phyloP scores from a whole-genome alignment of 768 basidiomycete genomes.

The Hemileccinum rubropunctum region DNA sequence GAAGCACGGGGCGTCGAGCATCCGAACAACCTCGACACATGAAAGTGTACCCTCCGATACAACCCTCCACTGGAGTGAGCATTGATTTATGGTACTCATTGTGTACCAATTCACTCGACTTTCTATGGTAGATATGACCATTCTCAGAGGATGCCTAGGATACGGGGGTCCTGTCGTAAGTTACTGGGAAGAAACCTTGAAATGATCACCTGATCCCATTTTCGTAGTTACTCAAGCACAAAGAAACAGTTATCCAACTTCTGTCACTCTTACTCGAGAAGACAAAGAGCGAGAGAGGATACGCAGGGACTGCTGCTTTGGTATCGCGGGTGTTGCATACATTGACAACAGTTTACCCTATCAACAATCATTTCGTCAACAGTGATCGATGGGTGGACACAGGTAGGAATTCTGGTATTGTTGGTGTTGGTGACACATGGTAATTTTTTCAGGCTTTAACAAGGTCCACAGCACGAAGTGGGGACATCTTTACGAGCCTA shows the following conservation, averaged over 20 bases:
- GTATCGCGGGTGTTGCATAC: constrained; percentile 75
- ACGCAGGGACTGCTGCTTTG: constrained; percentile 73
- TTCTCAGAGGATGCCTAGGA: constrained; percentile 79
- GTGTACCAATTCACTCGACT: constrained; percentile 1
- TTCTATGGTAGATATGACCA: constrained; percentile 59
- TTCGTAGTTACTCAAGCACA: constrained; percentile 67
- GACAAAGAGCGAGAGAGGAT: constrained; percentile 87
- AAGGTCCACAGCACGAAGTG: constrained; percentile 64
- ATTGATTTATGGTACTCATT: neutral
- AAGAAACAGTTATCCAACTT: constrained; percentile 59
- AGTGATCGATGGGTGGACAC: constrained; percentile 73
- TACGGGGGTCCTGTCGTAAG: constrained; percentile 65
- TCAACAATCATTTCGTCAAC: constrained; percentile 81
- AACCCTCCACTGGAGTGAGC: constrained; percentile 89
- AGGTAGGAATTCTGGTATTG: constrained; percentile 42
- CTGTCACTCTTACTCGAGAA: constrained; percentile 68
- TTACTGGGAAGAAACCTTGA: constrained; percentile 1
- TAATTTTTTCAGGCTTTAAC: constrained; percentile 50
- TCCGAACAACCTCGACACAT: constrained; percentile 75
- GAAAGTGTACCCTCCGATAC: constrained; percentile 79
- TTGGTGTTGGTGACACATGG: constrained; percentile 4
- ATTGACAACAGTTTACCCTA: constrained; percentile 70
- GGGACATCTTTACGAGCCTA: constrained; percentile 75
- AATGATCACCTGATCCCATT: constrained; percentile 1
- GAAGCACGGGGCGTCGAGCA: constrained; percentile 85